Percentiles rank a stretch among this genome's conserved stretches.
These are phyloP conservation scores for Teunomyces gatunensis DNA, from an alignment of 805 yeast species.

Conservation along the genomic window DNA sequence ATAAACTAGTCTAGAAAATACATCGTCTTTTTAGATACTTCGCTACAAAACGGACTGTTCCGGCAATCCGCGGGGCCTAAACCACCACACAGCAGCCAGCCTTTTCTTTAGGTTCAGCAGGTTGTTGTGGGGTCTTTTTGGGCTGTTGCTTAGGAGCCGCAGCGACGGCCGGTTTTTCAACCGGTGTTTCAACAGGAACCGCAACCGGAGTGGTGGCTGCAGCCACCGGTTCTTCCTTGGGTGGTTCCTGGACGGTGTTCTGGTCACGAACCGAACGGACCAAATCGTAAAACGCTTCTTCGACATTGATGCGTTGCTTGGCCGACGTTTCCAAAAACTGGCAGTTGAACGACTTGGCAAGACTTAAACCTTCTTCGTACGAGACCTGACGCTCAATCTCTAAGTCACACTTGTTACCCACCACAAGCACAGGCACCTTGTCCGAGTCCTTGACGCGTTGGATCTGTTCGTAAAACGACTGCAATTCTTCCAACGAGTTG, in stretches of 20 bases:
- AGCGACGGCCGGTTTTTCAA: not conserved
- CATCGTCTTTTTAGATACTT: not conserved
- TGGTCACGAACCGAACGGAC: slow-evolving; percentile 53
- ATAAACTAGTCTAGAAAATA: slow-evolving; percentile 53
- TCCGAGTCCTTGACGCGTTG: slow-evolving; percentile 73
- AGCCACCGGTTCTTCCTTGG: not conserved
- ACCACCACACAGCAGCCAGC: slow-evolving; percentile 39
- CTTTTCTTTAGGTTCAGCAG: slow-evolving; percentile 28
- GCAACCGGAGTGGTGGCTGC: slow-evolving; percentile 5
- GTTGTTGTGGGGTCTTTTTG: not conserved
- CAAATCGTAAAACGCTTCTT: slow-evolving; percentile 72
- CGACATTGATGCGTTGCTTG: slow-evolving; percentile 86
- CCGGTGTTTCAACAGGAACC: not conserved
- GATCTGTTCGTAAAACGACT: slow-evolving; percentile 75
- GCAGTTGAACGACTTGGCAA: slow-evolving; percentile 66
- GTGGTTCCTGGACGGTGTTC: slow-evolving; percentile 5
- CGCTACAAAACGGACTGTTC: slow-evolving; percentile 2
- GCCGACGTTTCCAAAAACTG: slow-evolving; percentile 92
- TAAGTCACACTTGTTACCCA: slow-evolving; percentile 76
- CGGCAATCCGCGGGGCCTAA: slow-evolving; percentile 10
- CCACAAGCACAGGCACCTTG: slow-evolving; percentile 73
- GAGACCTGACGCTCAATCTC: slow-evolving; percentile 75
- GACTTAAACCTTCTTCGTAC: slow-evolving; percentile 55
- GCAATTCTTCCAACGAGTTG: slow-evolving; percentile 80
- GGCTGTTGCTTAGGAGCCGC: not conserved